Percentiles rank a stretch among this genome's conserved stretches.
phyloP scores from a whole-genome alignment of 2,329 filamentous ascomycete species.

The Talaromyces sp. region DNA sequence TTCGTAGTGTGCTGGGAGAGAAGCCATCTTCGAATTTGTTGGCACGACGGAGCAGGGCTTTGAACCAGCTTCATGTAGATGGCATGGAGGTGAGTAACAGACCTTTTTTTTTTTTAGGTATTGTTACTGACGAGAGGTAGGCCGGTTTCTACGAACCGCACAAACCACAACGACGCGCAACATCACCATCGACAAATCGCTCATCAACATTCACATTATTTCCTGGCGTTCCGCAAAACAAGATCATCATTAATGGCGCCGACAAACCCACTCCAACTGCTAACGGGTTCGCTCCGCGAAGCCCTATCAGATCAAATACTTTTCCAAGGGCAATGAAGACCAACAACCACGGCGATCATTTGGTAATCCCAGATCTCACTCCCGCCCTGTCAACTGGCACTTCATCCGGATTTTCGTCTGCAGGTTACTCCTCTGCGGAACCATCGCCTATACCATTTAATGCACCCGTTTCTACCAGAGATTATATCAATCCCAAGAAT shows the following conservation, averaged over 20 bases:
- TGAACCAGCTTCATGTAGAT: slow-evolving; percentile 53
- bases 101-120: not conserved
- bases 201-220: slow-evolving; percentile 41
- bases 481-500: slow-evolving; percentile 19
- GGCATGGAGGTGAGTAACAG: slow-evolving; percentile 41
- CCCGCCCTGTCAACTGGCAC: slow-evolving; percentile 14
- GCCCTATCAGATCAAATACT: slow-evolving; percentile 24
- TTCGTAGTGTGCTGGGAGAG: slow-evolving; percentile 66
- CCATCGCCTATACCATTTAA: slow-evolving; percentile 1
- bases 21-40: slow-evolving; percentile 31
- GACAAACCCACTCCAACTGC: not conserved
- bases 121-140: not conserved
- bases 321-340: slow-evolving; percentile 13
- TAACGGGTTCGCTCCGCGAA: not conserved
- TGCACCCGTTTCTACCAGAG: slow-evolving; percentile 18
- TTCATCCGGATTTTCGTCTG: not conserved
- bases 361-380: slow-evolving; percentile 12
- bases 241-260: slow-evolving; percentile 18
- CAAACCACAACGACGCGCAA: slow-evolving; percentile 33
- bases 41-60: slow-evolving; percentile 35
- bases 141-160: slow-evolving; percentile 17
- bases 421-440: slow-evolving; percentile 10
- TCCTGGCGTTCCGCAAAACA: slow-evolving; percentile 25
- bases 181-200: slow-evolving; percentile 34
- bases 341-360: not conserved